Percentiles rank a stretch among this genome's conserved stretches.
Conservation (phyloP, 2,329 filamentous ascomycete genomes). For the Penicillium frequentans region DNA sequence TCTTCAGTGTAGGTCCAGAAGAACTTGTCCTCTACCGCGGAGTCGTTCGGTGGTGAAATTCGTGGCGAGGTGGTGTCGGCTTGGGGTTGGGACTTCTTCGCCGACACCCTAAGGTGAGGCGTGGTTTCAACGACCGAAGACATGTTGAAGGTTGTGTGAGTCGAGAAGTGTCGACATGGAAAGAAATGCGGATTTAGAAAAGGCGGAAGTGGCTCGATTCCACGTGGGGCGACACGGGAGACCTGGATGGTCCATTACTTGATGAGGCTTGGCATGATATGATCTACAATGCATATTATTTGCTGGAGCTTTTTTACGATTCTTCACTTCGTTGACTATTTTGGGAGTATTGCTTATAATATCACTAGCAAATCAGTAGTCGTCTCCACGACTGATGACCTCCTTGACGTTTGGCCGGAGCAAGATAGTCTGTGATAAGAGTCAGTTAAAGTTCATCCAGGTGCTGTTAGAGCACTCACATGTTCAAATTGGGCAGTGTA, state of each 20-base stretch:
- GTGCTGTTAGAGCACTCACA: conserved; percentile 54
- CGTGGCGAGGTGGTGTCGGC: conserved; percentile 21
- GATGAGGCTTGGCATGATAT: conserved; percentile 18
- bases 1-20: conserved; percentile 99
- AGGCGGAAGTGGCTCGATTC: conserved; percentile 29
- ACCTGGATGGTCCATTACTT: conserved; percentile 9
- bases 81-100: conserved; percentile 25
- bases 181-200: conserved; percentile 6
- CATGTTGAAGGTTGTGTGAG: conserved; percentile 22
- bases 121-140: conserved; percentile 31
- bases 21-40: conserved; percentile 62
- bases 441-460: conserved; percentile 6
- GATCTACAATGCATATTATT: conserved; percentile 7
- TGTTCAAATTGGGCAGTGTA: conserved; percentile 96
- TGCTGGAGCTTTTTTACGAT: background rate
- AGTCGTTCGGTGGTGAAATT: conserved; percentile 32
- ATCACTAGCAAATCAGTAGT: conserved; percentile 60
- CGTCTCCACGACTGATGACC: conserved; percentile 80
- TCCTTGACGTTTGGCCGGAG: conserved; percentile 81
- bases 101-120: conserved; percentile 36
- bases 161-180: conserved; percentile 11
- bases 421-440: conserved; percentile 63
- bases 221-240: conserved; percentile 38
- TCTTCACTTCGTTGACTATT: background rate
- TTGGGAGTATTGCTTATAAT: conserved; percentile 7